Percentiles rank a stretch among this genome's conserved stretches.
These are phyloP conservation scores for Monascus ruber DNA, from an alignment of 2,329 filamentous ascomycete species.

Conservation along the genomic window DNA sequence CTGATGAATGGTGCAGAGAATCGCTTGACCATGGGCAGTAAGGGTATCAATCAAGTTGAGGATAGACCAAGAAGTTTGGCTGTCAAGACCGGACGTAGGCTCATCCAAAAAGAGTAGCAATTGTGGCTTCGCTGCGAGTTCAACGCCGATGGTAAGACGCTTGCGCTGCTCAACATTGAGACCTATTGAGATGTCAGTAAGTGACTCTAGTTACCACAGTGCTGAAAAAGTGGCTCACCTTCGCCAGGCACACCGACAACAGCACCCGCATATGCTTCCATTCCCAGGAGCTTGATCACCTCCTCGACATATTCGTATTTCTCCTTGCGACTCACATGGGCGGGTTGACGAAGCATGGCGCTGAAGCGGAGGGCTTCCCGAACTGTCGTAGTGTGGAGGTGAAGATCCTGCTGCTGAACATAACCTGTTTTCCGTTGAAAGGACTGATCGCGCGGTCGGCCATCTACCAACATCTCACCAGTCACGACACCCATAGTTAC, in stretches of 20 bases:
- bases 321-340: constrained; percentile 57
- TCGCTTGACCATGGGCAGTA: constrained; percentile 77
- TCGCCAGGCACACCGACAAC: constrained; percentile 84
- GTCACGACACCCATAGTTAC: constrained; percentile 80
- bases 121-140: constrained; percentile 82
- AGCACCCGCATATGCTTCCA: constrained; percentile 82
- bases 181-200: constrained; percentile 18
- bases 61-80: constrained; percentile 88
- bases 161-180: constrained; percentile 54
- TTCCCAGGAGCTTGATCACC: constrained; percentile 80
- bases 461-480: constrained; percentile 78
- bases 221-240: constrained; percentile 37
- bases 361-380: constrained; percentile 81
- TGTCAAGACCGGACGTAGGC: constrained; percentile 87
- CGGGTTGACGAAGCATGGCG: constrained; percentile 73
- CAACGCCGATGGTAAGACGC: constrained; percentile 88
- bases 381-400: constrained; percentile 72
- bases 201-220: no score
- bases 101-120: constrained; percentile 88
- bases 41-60: constrained; percentile 79
- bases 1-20: constrained; percentile 96
- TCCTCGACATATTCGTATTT: constrained; percentile 83
- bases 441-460: constrained; percentile 59
- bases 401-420: constrained; percentile 85
- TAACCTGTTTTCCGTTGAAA: constrained; percentile 92